phyloP scores from a whole-genome alignment of 78 protist genomes.

The Tieghemostelium lacteum region DNA sequence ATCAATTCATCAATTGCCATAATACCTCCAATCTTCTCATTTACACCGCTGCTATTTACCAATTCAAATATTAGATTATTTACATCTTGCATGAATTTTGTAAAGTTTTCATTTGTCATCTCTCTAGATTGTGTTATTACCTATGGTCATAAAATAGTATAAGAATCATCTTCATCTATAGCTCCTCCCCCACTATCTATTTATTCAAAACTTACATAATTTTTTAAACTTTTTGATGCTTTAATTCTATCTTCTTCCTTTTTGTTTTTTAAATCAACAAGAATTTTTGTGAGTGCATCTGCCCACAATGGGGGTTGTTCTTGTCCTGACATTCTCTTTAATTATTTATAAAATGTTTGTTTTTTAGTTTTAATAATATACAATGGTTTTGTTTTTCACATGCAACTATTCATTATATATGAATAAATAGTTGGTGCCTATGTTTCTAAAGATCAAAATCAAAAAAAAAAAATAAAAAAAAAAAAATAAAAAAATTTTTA shows the following conservation, averaged over 20 bases:
- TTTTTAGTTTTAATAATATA: no score
- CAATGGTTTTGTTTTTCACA: no score
- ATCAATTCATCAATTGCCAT: constrained; percentile 76
- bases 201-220: constrained; percentile 14
- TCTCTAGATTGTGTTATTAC: constrained; percentile 68
- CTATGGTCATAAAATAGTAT: neutral
- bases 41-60: constrained; percentile 41
- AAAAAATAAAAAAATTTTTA: no score
- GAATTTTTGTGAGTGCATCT: constrained; percentile 48
- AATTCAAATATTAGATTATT: constrained; percentile 44
- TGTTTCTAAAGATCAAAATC: no score
- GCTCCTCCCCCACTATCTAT: neutral
- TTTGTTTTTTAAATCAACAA: constrained; percentile 48
- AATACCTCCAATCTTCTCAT: constrained; percentile 79
- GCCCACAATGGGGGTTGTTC: constrained; percentile 49
- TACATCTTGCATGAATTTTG: constrained; percentile 52
- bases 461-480: no score
- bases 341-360: no score
- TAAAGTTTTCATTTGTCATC: constrained; percentile 72
- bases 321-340: constrained; percentile 6
- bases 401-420: no score
- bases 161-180: neutral
- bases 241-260: constrained; percentile 64
- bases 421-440: no score
- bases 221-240: constrained; percentile 55